Percentiles rank a stretch among this genome's conserved stretches.
phyloP scores from a whole-genome alignment of 176 grass and related monocot genomes.

The Cenchrus americanus region DNA sequence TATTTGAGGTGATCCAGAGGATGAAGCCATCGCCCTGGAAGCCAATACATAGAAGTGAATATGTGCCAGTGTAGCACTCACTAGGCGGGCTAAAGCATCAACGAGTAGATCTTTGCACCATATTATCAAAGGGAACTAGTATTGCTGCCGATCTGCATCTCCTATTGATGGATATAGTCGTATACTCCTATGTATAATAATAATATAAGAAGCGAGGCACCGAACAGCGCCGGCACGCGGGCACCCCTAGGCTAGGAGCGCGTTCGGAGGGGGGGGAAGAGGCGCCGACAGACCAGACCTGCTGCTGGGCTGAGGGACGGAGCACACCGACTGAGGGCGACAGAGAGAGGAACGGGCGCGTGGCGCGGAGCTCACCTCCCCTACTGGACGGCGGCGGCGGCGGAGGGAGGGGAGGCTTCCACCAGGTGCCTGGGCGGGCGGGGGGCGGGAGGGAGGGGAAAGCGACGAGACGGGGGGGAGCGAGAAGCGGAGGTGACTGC shows the following conservation, averaged over 20 bases:
- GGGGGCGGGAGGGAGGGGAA: background rate
- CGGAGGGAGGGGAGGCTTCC: background rate
- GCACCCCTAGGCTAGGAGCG: background rate
- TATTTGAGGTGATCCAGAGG: background rate
- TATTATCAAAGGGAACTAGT: background rate
- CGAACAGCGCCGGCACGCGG: background rate
- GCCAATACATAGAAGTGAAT: too few relatives aligned
- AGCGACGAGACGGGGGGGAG: conserved; percentile 19
- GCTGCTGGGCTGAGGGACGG: background rate
- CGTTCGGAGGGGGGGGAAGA: background rate
- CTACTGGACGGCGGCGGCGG: background rate
- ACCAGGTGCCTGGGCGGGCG: background rate
- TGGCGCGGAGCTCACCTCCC: background rate
- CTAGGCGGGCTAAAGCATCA: background rate
- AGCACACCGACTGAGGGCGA: background rate
- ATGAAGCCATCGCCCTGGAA: background rate
- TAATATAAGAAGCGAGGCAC: too few relatives aligned
- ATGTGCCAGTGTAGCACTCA: background rate
- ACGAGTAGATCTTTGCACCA: background rate
- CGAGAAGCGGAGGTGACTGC: conserved; percentile 25
- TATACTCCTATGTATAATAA: too few relatives aligned
- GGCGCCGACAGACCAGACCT: background rate
- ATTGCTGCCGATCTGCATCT: conserved; percentile 33
- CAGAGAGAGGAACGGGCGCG: background rate
- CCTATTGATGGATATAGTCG: background rate